phyloP scores from a whole-genome alignment of 176 grass and related monocot species.

The Oryza coarctata region DNA sequence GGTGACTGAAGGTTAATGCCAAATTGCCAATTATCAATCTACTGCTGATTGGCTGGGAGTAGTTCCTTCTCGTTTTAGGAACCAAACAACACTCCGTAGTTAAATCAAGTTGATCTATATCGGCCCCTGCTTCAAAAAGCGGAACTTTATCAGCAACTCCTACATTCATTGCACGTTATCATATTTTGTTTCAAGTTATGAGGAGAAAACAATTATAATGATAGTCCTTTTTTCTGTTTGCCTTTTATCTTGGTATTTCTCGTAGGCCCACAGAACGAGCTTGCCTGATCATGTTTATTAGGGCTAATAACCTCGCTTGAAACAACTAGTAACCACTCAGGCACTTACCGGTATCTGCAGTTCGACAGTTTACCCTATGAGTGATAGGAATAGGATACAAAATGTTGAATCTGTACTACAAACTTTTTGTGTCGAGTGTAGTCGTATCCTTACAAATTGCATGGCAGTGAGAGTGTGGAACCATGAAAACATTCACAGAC shows the following conservation, averaged over 20 bases:
- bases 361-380: background rate
- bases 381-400: background rate
- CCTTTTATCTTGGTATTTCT: conserved; percentile 1
- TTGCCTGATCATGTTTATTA: no score
- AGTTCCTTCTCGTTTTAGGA: background rate
- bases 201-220: background rate
- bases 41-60: background rate
- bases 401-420: background rate
- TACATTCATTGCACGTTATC: background rate
- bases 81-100: background rate
- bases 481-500: background rate
- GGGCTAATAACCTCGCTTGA: background rate
- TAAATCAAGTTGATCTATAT: background rate
- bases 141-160: background rate
- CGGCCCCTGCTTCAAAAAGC: background rate
- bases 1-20: background rate
- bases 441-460: background rate
- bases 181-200: background rate
- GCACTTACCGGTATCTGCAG: background rate
- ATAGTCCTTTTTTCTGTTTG: background rate
- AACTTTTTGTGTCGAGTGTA: background rate
- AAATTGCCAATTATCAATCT: background rate
- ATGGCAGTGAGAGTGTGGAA: background rate
- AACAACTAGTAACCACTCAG: background rate
- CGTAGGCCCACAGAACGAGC: background rate